Evolutionary conservation across 2,329 filamentous ascomycete species (phyloP), one percentile per base, ranked within the genome.

Genomic region (Salinomyces thailandicus): DNA sequence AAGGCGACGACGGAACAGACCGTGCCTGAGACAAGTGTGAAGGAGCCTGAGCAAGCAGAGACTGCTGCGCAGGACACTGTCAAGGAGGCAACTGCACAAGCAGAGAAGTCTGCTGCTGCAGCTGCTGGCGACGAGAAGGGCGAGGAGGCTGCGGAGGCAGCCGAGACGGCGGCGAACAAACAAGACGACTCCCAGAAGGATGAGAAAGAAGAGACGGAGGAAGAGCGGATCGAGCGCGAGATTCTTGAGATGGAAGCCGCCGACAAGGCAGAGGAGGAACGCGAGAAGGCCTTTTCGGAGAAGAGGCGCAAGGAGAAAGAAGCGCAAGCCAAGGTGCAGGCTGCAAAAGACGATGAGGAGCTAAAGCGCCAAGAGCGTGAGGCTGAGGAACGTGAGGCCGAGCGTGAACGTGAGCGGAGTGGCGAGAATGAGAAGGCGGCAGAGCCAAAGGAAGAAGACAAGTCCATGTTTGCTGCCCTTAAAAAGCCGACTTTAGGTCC

Each of bases 251-350:
- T 68, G 64, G 66, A 69, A 43, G 62, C 54, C 15, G 43, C 37
- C 17, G 49, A 52, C 33, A 42, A 43, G 17, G 59, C 57, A 42
- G 62, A 64, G 40, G 73, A 79, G 43, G 81, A 85, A 57, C 71
- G 72, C 14, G 81, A 81, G 62, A 80, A 78, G 70, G 79, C 81
- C 52, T 76, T 75, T 42, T 63, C 81, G 1, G 82, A 85, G 55
- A 80, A 85, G 60, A 80, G 79, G 63, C 73, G 72, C 49, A 71
- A 71, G 54, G 71, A 74, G 48, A 60, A 66, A 22, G 65, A 66
- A 31, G 69, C 61, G 37, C 50, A 47, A 18, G 54, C 48, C 22
- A 53, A 48, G 74, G 78, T 58, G 53, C 73, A 76, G 44, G 62
- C 68, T 16, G 68, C 69, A 39, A 66, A 61, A 29, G 64, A 68